These are phyloP conservation scores for Coemansia guatemalensis DNA, from an alignment of 192 early-diverging fungal species.

Conservation along the genomic window DNA sequence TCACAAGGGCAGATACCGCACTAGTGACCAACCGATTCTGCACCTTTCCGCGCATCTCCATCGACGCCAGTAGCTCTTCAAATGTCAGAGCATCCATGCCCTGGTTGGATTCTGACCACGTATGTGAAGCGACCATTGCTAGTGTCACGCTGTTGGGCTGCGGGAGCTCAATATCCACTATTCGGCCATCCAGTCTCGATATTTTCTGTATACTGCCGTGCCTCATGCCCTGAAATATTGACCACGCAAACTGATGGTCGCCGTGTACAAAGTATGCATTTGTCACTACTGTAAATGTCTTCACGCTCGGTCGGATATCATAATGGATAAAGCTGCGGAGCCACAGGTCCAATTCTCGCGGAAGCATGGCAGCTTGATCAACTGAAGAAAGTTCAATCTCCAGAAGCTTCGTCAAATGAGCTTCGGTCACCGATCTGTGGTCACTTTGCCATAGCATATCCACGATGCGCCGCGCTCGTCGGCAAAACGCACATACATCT, in stretches of 20 bases:
- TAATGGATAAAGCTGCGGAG: slow-evolving; percentile 9
- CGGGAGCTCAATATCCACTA: slow-evolving; percentile 3
- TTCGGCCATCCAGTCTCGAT: not conserved
- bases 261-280: slow-evolving; percentile 19
- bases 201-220: not conserved
- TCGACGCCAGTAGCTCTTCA: not conserved
- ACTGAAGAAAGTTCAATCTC: slow-evolving; percentile 17
- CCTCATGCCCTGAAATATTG: slow-evolving; percentile 19
- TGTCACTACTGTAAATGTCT: slow-evolving; percentile 19
- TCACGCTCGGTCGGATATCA: slow-evolving; percentile 11
- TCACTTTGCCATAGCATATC: slow-evolving; percentile 6
- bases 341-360: slow-evolving; percentile 17
- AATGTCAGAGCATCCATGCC: not conserved
- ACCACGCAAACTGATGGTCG: slow-evolving; percentile 11
- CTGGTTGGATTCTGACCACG: slow-evolving; percentile 10
- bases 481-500: not conserved
- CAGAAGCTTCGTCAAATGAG: slow-evolving; percentile 23
- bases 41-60: not conserved
- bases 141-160: slow-evolving; percentile 21
- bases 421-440: slow-evolving; percentile 4
- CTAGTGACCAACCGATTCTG: slow-evolving; percentile 18
- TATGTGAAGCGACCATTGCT: slow-evolving; percentile 4
- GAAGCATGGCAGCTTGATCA: not conserved
- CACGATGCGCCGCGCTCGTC: slow-evolving; percentile 14
- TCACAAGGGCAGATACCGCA: slow-evolving; percentile 12